These are phyloP conservation scores for Ceratobasidium sp. DNA, from an alignment of 1,284 basidiomycete species.

Conservation along the genomic window DNA sequence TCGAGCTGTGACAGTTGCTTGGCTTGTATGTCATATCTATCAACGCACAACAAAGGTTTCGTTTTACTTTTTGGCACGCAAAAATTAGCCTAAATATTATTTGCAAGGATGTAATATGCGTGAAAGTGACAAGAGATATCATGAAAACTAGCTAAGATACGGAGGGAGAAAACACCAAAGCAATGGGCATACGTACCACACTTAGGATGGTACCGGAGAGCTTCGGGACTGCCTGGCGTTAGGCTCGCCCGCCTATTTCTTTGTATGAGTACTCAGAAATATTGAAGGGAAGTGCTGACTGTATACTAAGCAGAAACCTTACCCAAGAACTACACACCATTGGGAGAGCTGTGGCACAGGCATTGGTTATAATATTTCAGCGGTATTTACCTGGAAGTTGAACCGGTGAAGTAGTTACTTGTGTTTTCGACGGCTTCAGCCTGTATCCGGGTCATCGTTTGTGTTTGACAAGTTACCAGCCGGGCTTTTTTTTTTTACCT, in stretches of 20 bases:
- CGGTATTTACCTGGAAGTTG: too few relatives aligned
- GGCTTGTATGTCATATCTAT: not conserved
- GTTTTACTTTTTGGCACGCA: not conserved
- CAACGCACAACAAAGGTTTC: not conserved
- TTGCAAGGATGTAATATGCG: conserved; percentile 46
- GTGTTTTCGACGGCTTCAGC: too few relatives aligned
- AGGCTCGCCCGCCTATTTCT: too few relatives aligned
- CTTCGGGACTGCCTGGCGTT: conserved; percentile 30
- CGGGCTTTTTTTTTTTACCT: conserved; percentile 2
- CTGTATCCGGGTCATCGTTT: conserved; percentile 12
- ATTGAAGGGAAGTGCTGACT: too few relatives aligned
- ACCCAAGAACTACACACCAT: too few relatives aligned
- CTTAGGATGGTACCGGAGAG: conserved; percentile 16
- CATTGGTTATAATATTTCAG: too few relatives aligned
- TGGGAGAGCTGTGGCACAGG: too few relatives aligned
- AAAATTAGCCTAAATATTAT: conserved; percentile 40
- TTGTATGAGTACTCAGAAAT: conserved; percentile 31
- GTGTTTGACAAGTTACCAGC: conserved; percentile 36
- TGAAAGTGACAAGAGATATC: conserved; percentile 25
- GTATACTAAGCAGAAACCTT: too few relatives aligned
- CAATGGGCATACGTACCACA: conserved; percentile 26
- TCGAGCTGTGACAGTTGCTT: not conserved
- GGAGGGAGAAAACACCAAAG: conserved; percentile 33
- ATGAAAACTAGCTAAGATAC: conserved; percentile 45
- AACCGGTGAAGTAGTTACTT: too few relatives aligned